Conservation (phyloP, 1,284 basidiomycete genomes). For the Melanopsichium pennsylvanicum region DNA sequence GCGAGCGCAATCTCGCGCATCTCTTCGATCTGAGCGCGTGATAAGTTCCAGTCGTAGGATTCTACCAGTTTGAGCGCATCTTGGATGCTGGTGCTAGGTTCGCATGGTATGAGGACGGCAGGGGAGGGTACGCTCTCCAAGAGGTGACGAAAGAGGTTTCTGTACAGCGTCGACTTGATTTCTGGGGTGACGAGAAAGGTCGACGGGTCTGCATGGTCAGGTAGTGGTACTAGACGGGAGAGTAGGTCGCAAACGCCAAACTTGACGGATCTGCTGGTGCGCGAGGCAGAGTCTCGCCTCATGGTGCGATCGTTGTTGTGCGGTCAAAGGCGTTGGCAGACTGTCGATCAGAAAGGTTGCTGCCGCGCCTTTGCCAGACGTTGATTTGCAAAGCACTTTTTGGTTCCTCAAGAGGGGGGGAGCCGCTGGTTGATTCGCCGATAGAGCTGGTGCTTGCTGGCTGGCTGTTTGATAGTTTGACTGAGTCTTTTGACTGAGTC, state of each 20-base stretch:
- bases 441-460: no score
- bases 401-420: no score
- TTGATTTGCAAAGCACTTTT: no score
- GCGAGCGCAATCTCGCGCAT: slow-evolving; percentile 34
- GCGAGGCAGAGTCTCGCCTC: slow-evolving; percentile 17
- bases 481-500: no score
- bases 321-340: not conserved
- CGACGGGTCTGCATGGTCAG: slow-evolving; percentile 16
- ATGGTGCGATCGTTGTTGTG: not conserved
- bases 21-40: slow-evolving; percentile 52
- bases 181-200: slow-evolving; percentile 30
- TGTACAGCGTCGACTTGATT: slow-evolving; percentile 15
- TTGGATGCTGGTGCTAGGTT: slow-evolving; percentile 26
- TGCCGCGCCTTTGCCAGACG: no score
- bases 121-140: slow-evolving; percentile 34
- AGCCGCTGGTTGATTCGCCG: no score
- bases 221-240: slow-evolving; percentile 31
- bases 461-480: no score
- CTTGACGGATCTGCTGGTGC: slow-evolving; percentile 17
- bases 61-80: slow-evolving; percentile 43
- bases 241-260: slow-evolving; percentile 34
- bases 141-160: slow-evolving; percentile 30
- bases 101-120: slow-evolving; percentile 39
- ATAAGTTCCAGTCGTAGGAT: slow-evolving; percentile 47
- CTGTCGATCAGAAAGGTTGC: no score